These are phyloP conservation scores for Hemileccinum rubropunctum DNA, from an alignment of 768 basidiomycete species.

Conservation along the genomic window DNA sequence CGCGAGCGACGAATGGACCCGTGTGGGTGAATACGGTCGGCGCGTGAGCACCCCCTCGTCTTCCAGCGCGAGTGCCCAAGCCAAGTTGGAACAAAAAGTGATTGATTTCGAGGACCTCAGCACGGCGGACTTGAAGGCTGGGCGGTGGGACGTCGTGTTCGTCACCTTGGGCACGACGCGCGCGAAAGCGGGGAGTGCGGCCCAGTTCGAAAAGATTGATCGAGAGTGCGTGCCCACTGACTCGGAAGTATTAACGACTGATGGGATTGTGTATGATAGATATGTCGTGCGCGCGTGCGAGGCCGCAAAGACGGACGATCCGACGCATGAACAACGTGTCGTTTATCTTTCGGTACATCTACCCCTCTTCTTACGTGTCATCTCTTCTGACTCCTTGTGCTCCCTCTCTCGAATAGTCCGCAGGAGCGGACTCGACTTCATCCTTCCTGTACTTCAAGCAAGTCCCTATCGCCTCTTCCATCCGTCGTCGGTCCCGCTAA, in stretches of 20 bases:
- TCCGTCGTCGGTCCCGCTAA: not conserved
- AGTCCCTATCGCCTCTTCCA: conserved; percentile 1
- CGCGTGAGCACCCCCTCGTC: conserved; percentile 47
- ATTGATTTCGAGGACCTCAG: conserved; percentile 69
- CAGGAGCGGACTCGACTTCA: conserved; percentile 48
- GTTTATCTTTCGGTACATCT: conserved; percentile 60
- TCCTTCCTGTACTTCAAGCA: conserved; percentile 51
- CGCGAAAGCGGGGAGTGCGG: conserved; percentile 57
- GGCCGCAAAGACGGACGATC: conserved; percentile 53
- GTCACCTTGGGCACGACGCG: conserved; percentile 72
- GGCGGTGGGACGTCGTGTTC: conserved; percentile 73
- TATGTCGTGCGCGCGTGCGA: conserved; percentile 75
- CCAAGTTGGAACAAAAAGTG: conserved; percentile 65
- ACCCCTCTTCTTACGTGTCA: conserved; percentile 24
- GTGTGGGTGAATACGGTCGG: conserved; percentile 71
- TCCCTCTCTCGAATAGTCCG: conserved; percentile 33
- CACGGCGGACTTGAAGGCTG: conserved; percentile 47
- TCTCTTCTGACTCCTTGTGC: not conserved
- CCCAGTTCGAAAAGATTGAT: conserved; percentile 74
- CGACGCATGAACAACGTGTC: conserved; percentile 50
- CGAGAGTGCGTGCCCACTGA: conserved; percentile 48
- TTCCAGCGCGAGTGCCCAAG: conserved; percentile 36
- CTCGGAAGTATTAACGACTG: not conserved
- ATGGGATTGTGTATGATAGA: conserved; percentile 29
- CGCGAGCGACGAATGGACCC: conserved; percentile 48